Base-by-base conservation (phyloP, 768 basidiomycete species). In the Lactarius hatsudake region DNA sequence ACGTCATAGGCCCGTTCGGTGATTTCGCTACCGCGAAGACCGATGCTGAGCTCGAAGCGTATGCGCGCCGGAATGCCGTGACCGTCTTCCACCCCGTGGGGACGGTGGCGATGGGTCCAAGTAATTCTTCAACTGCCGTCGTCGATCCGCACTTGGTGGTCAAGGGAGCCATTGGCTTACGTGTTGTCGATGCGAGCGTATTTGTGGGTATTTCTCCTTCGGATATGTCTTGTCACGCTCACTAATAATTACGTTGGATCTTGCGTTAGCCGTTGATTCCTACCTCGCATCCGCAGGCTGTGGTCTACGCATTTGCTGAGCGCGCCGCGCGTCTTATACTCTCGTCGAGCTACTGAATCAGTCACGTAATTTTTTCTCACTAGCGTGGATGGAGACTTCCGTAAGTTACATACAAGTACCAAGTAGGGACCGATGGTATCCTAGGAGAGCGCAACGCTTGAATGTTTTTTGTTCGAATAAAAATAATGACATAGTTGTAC, bases 121-220 rank as follows among this genome's bases (percentile, higher is more conserved):
- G 17, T 15, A 17, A 61, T 5, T 64, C 62, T 12, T 45, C 48
- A 1, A 51, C 15, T 26, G 68, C 69, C 36, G 74, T 73, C 42
- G 68, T 74, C 5, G 67, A 73, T 59, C 66, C 72, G 5, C 73
- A 79, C 61, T 70, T 82, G 34, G 69, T 64, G 5, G 75, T 82
- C 6, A 81, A 81, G 66, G 75, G 76, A 5, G 72, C 75, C 0
- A 62, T 43, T 3, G 80, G 78, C 7, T 63, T 82, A n/a, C 75
- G 81, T 8, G 72, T 82, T 45, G 79, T 81, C 20, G 80, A 82
- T 61, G 72, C 71, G 9, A 71, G 70, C 34, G 68, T 73, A 26
- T 67, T 74, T 53, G 71, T 71, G 58, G 58, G 71, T 56, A 18
- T 36, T 57, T 18, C n/a, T 20, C 26, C 20, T 5, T n/a, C 18